Evolutionary conservation across 2,329 filamentous ascomycete species (phyloP).

Genomic region (Colletotrichum sp.): DNA sequence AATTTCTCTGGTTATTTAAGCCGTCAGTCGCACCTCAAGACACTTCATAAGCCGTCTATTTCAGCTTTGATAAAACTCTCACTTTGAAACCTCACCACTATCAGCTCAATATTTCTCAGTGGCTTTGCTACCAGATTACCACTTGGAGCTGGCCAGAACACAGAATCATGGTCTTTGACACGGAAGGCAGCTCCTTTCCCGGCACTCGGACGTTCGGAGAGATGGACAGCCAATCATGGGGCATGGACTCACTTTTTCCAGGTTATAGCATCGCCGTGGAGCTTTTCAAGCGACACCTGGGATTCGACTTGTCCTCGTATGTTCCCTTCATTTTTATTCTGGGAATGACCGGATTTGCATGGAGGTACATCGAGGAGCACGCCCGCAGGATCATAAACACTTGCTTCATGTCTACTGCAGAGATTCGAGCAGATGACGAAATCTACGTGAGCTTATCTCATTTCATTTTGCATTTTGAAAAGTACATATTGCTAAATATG

Average conservation of each 20-base stretch:
- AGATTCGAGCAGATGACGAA: neutral
- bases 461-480: too few species aligned
- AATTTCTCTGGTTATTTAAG: fast-evolving
- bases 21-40: neutral
- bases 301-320: neutral
- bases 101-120: neutral
- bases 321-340: neutral
- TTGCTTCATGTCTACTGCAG: neutral
- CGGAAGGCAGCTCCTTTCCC: neutral
- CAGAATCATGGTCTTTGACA: neutral
- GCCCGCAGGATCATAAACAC: fast-evolving
- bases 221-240: fast-evolving
- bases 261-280: neutral
- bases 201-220: neutral
- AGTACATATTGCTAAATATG: neutral
- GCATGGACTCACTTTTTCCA: neutral
- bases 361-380: neutral
- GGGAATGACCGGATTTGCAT: neutral
- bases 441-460: neutral
- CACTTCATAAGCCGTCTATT: neutral
- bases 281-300: neutral
- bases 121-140: too few species aligned
- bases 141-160: too few species aligned
- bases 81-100: fast-evolving
- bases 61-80: neutral